These are phyloP conservation scores for Nicotiana obtusifolia DNA, from an alignment of 257 asterid species.

Conservation along the genomic window DNA sequence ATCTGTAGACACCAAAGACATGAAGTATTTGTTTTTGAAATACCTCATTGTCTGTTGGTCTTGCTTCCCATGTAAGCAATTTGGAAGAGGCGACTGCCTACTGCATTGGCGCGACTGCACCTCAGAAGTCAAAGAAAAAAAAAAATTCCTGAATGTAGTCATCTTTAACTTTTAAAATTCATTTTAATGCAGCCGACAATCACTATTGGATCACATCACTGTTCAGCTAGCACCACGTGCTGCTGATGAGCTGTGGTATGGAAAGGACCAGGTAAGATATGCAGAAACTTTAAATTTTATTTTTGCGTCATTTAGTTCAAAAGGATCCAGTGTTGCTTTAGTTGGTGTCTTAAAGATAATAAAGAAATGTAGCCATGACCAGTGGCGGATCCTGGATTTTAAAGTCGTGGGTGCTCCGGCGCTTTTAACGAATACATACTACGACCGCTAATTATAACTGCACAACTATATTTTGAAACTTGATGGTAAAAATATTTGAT, in stretches of 20 bases:
- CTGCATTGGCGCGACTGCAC: neutral
- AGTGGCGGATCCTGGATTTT: too few relatives aligned
- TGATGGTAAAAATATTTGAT: too few relatives aligned
- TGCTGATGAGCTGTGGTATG: conserved; percentile 93
- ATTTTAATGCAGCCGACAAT: conserved; percentile 68
- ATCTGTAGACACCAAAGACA: neutral
- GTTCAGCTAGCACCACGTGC: conserved; percentile 97
- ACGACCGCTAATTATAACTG: too few relatives aligned
- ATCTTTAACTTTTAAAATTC: conserved; percentile 1
- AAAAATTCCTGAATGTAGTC: neutral
- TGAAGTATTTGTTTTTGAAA: neutral
- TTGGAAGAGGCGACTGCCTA: neutral
- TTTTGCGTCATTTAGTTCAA: neutral
- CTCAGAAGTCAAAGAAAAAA: neutral
- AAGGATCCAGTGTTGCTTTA: conserved; percentile 2
- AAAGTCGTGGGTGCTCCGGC: too few relatives aligned
- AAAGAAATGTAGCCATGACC: neutral
- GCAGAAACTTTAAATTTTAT: neutral
- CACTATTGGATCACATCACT: conserved; percentile 88
- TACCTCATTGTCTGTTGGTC: neutral
- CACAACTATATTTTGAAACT: too few relatives aligned
- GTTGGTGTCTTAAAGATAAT: neutral
- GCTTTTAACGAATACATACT: too few relatives aligned
- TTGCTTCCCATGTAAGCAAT: neutral
- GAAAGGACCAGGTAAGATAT: conserved; percentile 63